These are phyloP conservation scores for Fallopia convolvulus DNA, from an alignment of 148 eudicot species.

Conservation along the genomic window DNA sequence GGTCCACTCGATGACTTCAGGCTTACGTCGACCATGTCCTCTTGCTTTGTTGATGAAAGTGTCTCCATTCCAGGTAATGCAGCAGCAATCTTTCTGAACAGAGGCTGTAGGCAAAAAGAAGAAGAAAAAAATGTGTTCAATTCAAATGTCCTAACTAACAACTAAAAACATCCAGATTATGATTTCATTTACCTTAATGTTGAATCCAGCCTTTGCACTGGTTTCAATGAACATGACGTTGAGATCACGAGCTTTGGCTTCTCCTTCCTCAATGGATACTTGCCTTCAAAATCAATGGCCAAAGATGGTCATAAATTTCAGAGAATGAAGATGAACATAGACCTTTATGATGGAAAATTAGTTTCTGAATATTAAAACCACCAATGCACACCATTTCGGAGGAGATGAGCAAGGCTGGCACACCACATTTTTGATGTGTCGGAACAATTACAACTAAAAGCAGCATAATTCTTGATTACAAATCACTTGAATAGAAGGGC, in stretches of 20 bases:
- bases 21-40: slow-evolving; percentile 64
- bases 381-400: neutral
- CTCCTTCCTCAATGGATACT: slow-evolving; percentile 80
- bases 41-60: slow-evolving; percentile 65
- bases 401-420: neutral
- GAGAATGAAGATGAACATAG: neutral
- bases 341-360: too few species aligned
- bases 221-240: slow-evolving; percentile 76
- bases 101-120: slow-evolving; percentile 27
- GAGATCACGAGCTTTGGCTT: slow-evolving; percentile 61
- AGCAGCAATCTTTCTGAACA: slow-evolving; percentile 68
- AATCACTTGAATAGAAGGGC: neutral
- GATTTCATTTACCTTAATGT: slow-evolving; percentile 56
- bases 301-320: neutral
- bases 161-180: neutral
- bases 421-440: neutral
- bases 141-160: neutral
- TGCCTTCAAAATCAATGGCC: slow-evolving; percentile 27
- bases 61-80: slow-evolving; percentile 81
- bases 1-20: slow-evolving; percentile 33
- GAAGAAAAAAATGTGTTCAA: neutral
- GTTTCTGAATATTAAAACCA: neutral
- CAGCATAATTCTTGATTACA: neutral
- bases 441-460: neutral
- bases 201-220: slow-evolving; percentile 71